Percentiles rank a stretch among this genome's conserved stretches.
These are phyloP conservation scores for Beta lomatogona DNA, from an alignment of 179 eudicot species.

Conservation along the genomic window DNA sequence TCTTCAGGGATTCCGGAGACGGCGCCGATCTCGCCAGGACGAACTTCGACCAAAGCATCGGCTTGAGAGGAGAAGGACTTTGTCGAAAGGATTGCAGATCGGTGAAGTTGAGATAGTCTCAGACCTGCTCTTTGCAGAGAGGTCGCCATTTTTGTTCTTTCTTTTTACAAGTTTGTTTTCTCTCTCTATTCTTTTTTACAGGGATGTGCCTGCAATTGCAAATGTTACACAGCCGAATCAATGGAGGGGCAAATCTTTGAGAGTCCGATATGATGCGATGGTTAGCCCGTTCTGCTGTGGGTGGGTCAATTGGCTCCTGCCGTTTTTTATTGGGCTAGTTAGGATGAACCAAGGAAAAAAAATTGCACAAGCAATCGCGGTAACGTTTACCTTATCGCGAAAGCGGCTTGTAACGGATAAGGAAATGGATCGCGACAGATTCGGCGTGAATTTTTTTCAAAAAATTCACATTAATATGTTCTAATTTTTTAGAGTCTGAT, in stretches of 20 bases:
- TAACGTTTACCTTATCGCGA: no score
- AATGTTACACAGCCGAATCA: not conserved
- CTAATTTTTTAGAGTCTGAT: no score
- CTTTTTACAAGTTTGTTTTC: not conserved
- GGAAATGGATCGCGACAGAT: no score
- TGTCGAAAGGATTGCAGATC: constrained; percentile 25
- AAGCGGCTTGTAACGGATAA: no score
- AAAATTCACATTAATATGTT: no score
- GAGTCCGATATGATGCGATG: not conserved
- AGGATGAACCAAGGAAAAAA: no score
- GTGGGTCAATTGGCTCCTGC: not conserved
- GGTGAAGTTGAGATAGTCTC: constrained; percentile 29
- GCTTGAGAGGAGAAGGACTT: constrained; percentile 47
- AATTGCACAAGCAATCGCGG: no score
- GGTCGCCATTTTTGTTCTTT: constrained; percentile 37
- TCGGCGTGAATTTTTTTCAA: no score
- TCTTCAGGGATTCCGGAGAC: constrained; percentile 67
- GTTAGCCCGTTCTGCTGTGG: not conserved
- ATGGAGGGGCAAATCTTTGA: not conserved
- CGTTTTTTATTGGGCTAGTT: not conserved
- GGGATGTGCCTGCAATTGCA: not conserved
- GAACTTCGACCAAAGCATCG: constrained; percentile 44
- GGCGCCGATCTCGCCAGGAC: constrained; percentile 55
- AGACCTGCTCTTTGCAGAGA: constrained; percentile 38
- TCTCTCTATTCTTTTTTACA: not conserved